Percentiles rank a stretch among this genome's conserved stretches.
Evolutionary conservation across 495 filamentous ascomycete species (phyloP).

Genomic region (Bathelium albidoporum): DNA sequence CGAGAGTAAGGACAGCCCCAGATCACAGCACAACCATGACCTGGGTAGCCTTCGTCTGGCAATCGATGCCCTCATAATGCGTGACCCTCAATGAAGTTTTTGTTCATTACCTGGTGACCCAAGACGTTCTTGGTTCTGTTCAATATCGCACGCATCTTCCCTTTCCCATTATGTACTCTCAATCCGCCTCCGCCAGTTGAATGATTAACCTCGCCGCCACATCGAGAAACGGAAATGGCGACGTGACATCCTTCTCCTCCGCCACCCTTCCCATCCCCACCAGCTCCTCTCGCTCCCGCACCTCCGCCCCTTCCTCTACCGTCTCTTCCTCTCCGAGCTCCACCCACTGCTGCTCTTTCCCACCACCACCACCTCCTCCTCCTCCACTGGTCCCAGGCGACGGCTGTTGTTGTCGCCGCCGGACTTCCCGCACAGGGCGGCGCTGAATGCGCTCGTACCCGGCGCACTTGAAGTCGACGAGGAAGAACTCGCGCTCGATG

Average conservation of each 20-base stretch:
- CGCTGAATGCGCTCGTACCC: conserved; percentile 77
- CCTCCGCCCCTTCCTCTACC: conserved; percentile 17
- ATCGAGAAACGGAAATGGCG: conserved; percentile 70
- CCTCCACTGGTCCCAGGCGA: conserved; percentile 1
- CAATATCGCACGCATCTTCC: not conserved
- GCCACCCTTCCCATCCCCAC: conserved; percentile 25
- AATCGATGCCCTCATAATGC: too few species aligned
- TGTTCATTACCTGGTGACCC: too few species aligned
- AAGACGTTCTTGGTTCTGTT: not conserved
- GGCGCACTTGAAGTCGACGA: conserved; percentile 98
- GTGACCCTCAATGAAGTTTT: too few species aligned
- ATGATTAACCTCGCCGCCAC: conserved; percentile 63
- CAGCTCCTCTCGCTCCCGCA: conserved; percentile 30
- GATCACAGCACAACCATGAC: too few species aligned
- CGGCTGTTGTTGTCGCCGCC: conserved; percentile 5
- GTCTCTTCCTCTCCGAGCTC: conserved; percentile 23
- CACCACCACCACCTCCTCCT: conserved; percentile 20
- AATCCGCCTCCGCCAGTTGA: conserved; percentile 57
- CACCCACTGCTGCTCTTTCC: conserved; percentile 22
- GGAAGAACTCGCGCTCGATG: conserved; percentile 83
- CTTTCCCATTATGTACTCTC: not conserved
- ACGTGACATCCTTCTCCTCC: conserved; percentile 64
- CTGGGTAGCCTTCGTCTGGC: too few species aligned
- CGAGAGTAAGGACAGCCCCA: too few species aligned
- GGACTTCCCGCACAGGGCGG: conserved; percentile 25